phyloP scores from a whole-genome alignment of 495 filamentous ascomycete genomes.

The Penicillium cataractarum region DNA sequence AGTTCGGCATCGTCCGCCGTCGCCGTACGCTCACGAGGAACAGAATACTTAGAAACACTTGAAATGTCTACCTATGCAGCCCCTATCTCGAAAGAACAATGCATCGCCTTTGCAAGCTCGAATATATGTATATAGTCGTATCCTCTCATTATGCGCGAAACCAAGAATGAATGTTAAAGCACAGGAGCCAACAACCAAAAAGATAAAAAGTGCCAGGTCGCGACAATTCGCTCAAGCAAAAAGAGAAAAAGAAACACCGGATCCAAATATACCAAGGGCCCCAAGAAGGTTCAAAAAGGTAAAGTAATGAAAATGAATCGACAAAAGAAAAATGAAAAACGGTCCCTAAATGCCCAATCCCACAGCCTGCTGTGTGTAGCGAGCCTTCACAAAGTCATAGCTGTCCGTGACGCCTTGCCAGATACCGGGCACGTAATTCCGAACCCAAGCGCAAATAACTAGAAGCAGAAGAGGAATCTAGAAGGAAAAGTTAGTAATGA shows the following conservation, averaged over 20 bases:
- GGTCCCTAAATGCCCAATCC: constrained; percentile 37
- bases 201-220: constrained; percentile 10
- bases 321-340: constrained; percentile 14
- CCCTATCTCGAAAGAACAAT: constrained; percentile 7
- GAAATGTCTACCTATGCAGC: constrained; percentile 11
- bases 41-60: no score
- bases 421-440: constrained; percentile 60
- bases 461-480: constrained; percentile 57
- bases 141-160: constrained; percentile 45
- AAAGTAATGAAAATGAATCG: constrained; percentile 7
- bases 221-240: constrained; percentile 29
- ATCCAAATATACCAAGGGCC: constrained; percentile 21
- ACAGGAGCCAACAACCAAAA: constrained; percentile 21
- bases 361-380: constrained; percentile 47
- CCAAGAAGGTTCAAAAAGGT: constrained; percentile 27
- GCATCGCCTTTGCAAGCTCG: constrained; percentile 20
- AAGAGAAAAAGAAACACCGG: constrained; percentile 20
- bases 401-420: constrained; percentile 50
- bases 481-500: constrained; percentile 31
- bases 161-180: constrained; percentile 20
- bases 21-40: no score
- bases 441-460: constrained; percentile 65
- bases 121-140: constrained; percentile 36
- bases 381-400: constrained; percentile 50
- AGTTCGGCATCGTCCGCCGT: no score